Evolutionary conservation across 208 protist genomes (phyloP).

Genomic region (Leishmania arabica): DNA sequence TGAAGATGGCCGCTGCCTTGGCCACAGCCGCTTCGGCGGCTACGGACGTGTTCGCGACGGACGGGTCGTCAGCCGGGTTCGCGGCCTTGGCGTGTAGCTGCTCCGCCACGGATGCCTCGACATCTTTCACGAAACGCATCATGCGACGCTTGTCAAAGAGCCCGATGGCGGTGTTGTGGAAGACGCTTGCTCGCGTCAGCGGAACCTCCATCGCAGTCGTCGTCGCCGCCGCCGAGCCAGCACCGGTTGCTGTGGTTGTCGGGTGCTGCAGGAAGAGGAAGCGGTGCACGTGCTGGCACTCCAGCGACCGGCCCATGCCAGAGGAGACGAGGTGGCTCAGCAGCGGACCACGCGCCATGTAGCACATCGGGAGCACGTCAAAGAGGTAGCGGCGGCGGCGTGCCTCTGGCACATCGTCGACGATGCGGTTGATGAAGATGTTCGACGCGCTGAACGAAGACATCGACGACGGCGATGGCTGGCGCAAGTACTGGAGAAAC

Average conservation of each 20-base stretch:
- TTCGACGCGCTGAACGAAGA: neutral
- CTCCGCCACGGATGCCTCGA: slow-evolving; percentile 73
- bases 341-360: slow-evolving; percentile 57
- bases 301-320: slow-evolving; percentile 61
- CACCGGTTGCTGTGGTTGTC: neutral
- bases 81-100: slow-evolving; percentile 70
- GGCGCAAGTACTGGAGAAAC: slow-evolving; percentile 39
- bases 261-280: slow-evolving; percentile 50
- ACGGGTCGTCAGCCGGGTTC: slow-evolving; percentile 46
- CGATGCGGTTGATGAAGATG: slow-evolving; percentile 36
- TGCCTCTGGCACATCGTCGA: slow-evolving; percentile 22
- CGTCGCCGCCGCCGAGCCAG: neutral
- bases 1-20: slow-evolving; percentile 24
- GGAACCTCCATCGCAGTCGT: slow-evolving; percentile 60
- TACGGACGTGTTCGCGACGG: slow-evolving; percentile 26
- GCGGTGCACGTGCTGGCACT: slow-evolving; percentile 62
- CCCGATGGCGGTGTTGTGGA: slow-evolving; percentile 51
- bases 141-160: slow-evolving; percentile 92
- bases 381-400: slow-evolving; percentile 45
- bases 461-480: neutral
- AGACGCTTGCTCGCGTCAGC: slow-evolving; percentile 81
- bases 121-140: slow-evolving; percentile 91
- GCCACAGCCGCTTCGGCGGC: slow-evolving; percentile 26
- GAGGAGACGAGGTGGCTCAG: slow-evolving; percentile 44
- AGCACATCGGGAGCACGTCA: slow-evolving; percentile 70